phyloP scores from a whole-genome alignment of 2,329 filamentous ascomycete genomes.

The Colletotrichum liriopes region DNA sequence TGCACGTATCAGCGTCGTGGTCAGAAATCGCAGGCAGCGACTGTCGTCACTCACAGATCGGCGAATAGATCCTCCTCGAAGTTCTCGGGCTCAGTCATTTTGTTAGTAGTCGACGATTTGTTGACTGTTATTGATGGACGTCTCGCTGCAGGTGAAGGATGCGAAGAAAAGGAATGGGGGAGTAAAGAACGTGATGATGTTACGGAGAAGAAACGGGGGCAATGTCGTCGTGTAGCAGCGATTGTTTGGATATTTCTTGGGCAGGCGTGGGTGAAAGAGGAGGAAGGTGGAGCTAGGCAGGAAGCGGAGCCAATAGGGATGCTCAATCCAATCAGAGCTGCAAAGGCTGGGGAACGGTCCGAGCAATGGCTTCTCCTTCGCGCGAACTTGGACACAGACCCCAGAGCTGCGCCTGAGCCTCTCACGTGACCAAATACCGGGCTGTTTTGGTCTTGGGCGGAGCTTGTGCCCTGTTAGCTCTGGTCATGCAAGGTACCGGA shows the following conservation, averaged over 20 bases:
- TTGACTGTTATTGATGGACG: neutral
- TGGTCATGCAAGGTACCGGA: constrained; percentile 13
- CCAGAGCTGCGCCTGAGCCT: neutral
- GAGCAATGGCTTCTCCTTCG: constrained; percentile 1
- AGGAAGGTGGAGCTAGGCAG: constrained; percentile 30
- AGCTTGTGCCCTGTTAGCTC: neutral
- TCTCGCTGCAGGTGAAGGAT: constrained; percentile 7
- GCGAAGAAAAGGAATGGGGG: constrained; percentile 8
- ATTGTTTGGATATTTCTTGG: constrained; percentile 41
- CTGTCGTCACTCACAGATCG: constrained; percentile 80
- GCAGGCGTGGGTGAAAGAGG: constrained; percentile 32
- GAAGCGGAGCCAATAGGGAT: constrained; percentile 31
- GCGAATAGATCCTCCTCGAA: constrained; percentile 96
- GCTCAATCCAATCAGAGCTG: constrained; percentile 41
- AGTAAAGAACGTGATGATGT: constrained; percentile 32
- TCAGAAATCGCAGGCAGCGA: constrained; percentile 44
- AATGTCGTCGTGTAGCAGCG: constrained; percentile 13
- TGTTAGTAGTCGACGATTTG: constrained; percentile 45
- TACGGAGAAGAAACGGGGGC: constrained; percentile 18
- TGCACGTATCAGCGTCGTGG: constrained; percentile 10
- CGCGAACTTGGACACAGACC: neutral
- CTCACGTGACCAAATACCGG: constrained; percentile 18
- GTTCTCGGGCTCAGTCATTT: constrained; percentile 85
- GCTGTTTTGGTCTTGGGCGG: neutral
- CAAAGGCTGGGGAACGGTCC: constrained; percentile 21